phyloP scores from a whole-genome alignment of 257 asterid species.

The Solanum stenotomum region DNA sequence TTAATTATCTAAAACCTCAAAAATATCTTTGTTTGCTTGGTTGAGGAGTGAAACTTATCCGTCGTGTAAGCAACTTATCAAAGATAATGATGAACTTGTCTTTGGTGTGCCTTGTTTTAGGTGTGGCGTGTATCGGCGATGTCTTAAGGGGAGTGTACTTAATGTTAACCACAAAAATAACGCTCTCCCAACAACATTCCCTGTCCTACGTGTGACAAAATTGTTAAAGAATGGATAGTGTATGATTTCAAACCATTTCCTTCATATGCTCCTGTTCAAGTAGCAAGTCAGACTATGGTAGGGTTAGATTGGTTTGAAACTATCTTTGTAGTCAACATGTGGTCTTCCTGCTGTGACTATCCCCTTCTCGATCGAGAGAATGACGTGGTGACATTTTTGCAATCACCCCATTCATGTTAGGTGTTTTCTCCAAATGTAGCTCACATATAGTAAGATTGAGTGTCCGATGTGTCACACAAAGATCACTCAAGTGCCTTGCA shows the following conservation, averaged over 20 bases:
- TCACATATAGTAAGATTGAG: background rate
- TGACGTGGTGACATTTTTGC: background rate
- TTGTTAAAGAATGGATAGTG: background rate
- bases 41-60: background rate
- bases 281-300: background rate
- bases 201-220: background rate
- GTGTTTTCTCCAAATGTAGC: background rate
- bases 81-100: background rate
- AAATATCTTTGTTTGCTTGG: background rate
- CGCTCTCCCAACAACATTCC: background rate
- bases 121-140: background rate
- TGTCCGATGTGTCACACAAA: no score
- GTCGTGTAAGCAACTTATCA: background rate
- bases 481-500: no score
- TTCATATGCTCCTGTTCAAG: background rate
- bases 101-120: background rate
- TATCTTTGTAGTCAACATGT: background rate
- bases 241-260: background rate
- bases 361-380: background rate
- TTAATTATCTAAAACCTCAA: background rate
- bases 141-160: background rate
- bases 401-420: background rate
- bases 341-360: background rate
- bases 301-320: background rate
- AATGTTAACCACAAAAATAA: background rate